A percentile compares a stretch with the other conserved stretches of the same genome.
Evolutionary conservation across 306 rosid species (phyloP).

Genomic region (Quercus cerris): DNA sequence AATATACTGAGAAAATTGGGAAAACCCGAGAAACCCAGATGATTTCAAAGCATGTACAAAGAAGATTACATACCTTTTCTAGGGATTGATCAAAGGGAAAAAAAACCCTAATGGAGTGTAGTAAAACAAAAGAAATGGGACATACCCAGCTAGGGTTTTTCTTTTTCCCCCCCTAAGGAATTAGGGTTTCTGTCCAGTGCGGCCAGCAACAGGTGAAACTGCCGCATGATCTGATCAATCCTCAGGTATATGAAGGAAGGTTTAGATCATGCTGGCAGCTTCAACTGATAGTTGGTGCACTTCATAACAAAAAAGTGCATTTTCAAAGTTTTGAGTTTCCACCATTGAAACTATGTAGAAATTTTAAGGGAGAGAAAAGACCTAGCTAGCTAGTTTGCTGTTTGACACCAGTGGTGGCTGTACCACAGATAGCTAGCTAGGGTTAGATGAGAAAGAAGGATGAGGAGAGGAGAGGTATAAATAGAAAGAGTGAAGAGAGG

Average conservation of each 20-base stretch:
- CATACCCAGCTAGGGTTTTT: slow-evolving; percentile 14
- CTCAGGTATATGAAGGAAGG: slow-evolving; percentile 45
- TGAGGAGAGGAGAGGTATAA: slow-evolving; percentile 33
- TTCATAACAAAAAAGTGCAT: slow-evolving; percentile 7
- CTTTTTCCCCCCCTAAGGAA: not conserved
- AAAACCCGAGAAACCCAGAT: not conserved
- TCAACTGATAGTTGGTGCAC: slow-evolving; percentile 72
- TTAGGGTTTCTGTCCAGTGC: slow-evolving; percentile 36
- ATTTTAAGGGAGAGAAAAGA: slow-evolving; percentile 12
- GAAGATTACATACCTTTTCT: slow-evolving; percentile 3
- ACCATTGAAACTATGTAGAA: not conserved
- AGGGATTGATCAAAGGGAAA: slow-evolving; percentile 2
- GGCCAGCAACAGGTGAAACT: slow-evolving; percentile 92
- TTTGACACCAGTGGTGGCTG: not conserved
- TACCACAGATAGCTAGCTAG: slow-evolving; percentile 52
- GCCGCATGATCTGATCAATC: slow-evolving; percentile 98
- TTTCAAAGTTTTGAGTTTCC: no score
- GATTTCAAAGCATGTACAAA: slow-evolving; percentile 1
- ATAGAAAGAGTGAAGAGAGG: slow-evolving; percentile 44
- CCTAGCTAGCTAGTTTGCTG: not conserved
- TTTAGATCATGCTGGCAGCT: slow-evolving; percentile 99
- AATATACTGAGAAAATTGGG: not conserved
- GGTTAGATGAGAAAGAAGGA: slow-evolving; percentile 60
- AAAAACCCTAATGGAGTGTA: not conserved
- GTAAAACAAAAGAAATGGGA: not conserved